Evolutionary conservation across 106 monocot species (phyloP), one percentile per base, ranked within the genome.

Genomic region (Allium cepa): DNA sequence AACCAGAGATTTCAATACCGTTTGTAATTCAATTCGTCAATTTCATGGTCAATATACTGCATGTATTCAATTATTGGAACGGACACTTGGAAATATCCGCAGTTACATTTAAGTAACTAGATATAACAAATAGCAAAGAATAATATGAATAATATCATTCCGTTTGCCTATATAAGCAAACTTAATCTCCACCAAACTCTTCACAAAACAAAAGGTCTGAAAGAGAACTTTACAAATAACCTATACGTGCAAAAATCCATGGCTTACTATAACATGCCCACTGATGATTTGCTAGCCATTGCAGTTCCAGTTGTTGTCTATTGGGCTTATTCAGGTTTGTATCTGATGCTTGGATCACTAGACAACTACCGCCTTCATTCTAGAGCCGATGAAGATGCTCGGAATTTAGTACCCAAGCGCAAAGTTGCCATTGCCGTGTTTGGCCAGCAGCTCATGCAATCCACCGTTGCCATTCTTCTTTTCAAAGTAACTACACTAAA

Each of bases 241-340:
- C 4, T 36, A 36, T 36, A 36, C 4, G 36, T 36, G 8, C 8
- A 59, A 59, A 59, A 59, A 26, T 12, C n/a, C 22, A 59, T 62
- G 61, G 61, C 61, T 45, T 28, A 28, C 14, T 26, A 36, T 36
- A 36, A 36, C 36, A 36, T 36, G 27, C 11, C 69, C 14, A 83
- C 93, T 16, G 88, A 93, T 60, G 93, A 93, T 18, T 9, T 85
- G 28, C 57, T 93, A 49, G 83, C 81, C 60, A 84, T 83, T 12
- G 73, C 86, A 13, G 83, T 79, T 56, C 88, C 93, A 15, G 74
- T 93, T 17, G 74, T 64, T 1, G 86, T 93, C 8, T 93, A 93
- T 63, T 93, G 86, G 93, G 28, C 83, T 15, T 88, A 89, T 64
- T 93, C 93, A 0, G 88, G 88, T 26, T 22, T 88, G 10, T 93